Percentiles rank a stretch among this genome's conserved stretches.
Evolutionary conservation across 768 basidiomycete genomes (phyloP).

Genomic region (Podaxis mareebaensis): DNA sequence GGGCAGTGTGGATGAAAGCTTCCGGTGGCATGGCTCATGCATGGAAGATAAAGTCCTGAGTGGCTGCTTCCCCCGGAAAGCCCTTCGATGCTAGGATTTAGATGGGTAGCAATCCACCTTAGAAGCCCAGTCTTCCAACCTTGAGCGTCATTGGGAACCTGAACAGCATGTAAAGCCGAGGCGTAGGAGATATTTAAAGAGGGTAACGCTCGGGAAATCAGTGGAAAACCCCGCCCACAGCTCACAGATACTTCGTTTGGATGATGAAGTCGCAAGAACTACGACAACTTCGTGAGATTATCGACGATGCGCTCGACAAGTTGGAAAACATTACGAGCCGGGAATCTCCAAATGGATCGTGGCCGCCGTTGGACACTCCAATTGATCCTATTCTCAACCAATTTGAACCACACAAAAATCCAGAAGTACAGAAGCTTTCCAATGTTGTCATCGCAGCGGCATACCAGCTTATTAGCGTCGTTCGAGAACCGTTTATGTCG

Average conservation of each 20-base stretch:
- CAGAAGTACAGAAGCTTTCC: conserved; percentile 7
- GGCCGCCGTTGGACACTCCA: conserved; percentile 8
- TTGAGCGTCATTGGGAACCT: too few relatives aligned
- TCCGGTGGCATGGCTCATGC: too few relatives aligned
- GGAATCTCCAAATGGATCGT: conserved; percentile 5
- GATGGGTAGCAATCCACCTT: too few relatives aligned
- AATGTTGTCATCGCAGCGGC: conserved; percentile 13
- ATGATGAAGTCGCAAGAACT: not conserved
- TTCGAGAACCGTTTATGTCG: conserved; percentile 9
- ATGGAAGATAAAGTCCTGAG: too few relatives aligned
- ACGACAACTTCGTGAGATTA: conserved; percentile 3
- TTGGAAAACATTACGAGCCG: not conserved
- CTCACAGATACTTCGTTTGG: not conserved
- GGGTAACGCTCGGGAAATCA: too few relatives aligned
- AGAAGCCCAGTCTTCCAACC: too few relatives aligned
- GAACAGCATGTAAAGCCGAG: too few relatives aligned
- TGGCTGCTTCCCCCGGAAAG: too few relatives aligned
- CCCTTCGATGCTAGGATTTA: too few relatives aligned
- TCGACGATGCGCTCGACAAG: not conserved
- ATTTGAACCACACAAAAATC: conserved; percentile 1
- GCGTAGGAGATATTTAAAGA: too few relatives aligned
- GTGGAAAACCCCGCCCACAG: too few relatives aligned
- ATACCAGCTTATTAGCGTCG: conserved; percentile 11
- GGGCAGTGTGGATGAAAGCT: too few relatives aligned
- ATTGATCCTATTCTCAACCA: not conserved